Base-by-base conservation (phyloP, 345 rosid species). In the Syzygium oleosum region DNA sequence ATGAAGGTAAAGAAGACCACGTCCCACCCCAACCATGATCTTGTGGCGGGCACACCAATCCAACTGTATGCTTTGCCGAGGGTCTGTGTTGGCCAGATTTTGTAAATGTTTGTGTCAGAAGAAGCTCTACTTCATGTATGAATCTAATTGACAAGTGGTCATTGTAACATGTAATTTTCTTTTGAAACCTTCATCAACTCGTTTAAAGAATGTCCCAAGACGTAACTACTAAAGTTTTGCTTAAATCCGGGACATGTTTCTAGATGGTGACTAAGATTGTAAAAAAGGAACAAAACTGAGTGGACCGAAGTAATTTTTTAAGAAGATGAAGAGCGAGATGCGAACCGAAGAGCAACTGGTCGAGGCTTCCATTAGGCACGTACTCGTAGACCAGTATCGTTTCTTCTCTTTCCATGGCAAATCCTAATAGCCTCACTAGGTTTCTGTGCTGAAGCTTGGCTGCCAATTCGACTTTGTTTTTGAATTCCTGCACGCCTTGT, bases 371-470 rank as follows among this genome's bases (percentile, higher is more conserved):
- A 83, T 91, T 88, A 14, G 85, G 87, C 86, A 91, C 29, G 49
- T 86, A 91, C 8, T 91, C 91, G 13, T 91, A 91, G 25, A 89
- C 54, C 38, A 91, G 29, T 54, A 91, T 89, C 17, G 53, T 84
- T 15, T 91, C 91, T 7, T 85, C 89, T 52, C 84, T 86, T 38
- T 89, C 55, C n/a, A 88, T 85, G 84, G 91, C 85, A 43, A 87
- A 91, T 10, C 91, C 90, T 6, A 91, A 53, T 52, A 91, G 88
- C 79, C 84, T 89, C 34, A 88, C 90, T 78, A 91, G 90, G 43
- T 91, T 73, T 84, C 83, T 84, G 85, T 91, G 91, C 52, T 91
- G 91, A 68, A 91, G 92, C 54, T 87, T 91, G 41, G 90, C 55
- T 41, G 88, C 86, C 85, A 88, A 84, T 29, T 46, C 52, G 0